phyloP scores from a whole-genome alignment of 208 protist genomes.

The Crithidia bombi region DNA sequence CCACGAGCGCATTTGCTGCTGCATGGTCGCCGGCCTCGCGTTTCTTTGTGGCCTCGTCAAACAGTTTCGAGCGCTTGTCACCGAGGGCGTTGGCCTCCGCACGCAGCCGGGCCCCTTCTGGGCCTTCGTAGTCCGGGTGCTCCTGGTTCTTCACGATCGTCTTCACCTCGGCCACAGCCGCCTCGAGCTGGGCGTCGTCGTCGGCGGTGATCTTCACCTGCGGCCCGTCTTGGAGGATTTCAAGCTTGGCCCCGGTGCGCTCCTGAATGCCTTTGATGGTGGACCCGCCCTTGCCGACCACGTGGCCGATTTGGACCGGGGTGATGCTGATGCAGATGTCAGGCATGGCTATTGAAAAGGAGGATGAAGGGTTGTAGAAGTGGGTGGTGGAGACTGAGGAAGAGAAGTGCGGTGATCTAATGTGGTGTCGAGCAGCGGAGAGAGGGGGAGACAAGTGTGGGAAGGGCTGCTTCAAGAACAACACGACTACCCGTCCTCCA shows the following conservation, averaged over 20 bases:
- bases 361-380: no score
- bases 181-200: conserved; percentile 38
- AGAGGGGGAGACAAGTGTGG: no score
- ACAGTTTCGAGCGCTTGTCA: conserved; percentile 47
- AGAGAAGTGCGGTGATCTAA: no score
- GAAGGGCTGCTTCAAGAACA: no score
- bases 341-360: conserved; percentile 19
- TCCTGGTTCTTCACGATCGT: conserved; percentile 46
- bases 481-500: no score
- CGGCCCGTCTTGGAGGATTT: conserved; percentile 47
- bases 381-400: no score
- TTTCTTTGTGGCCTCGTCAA: conserved; percentile 44
- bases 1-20: conserved; percentile 36
- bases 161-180: conserved; percentile 38
- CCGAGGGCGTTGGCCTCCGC: conserved; percentile 47
- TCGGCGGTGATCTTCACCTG: conserved; percentile 58
- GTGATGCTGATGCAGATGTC: conserved; percentile 42
- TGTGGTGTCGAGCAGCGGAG: no score
- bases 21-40: conserved; percentile 40
- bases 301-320: conserved; percentile 48
- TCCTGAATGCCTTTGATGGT: conserved; percentile 52
- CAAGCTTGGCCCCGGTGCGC: conserved; percentile 47
- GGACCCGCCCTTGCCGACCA: conserved; percentile 54
- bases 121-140: conserved; percentile 67
- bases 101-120: conserved; percentile 42